Percentiles rank a stretch among this genome's conserved stretches.
Conservation (phyloP, 179 eudicot genomes). For the Vitellaria paradoxa region DNA sequence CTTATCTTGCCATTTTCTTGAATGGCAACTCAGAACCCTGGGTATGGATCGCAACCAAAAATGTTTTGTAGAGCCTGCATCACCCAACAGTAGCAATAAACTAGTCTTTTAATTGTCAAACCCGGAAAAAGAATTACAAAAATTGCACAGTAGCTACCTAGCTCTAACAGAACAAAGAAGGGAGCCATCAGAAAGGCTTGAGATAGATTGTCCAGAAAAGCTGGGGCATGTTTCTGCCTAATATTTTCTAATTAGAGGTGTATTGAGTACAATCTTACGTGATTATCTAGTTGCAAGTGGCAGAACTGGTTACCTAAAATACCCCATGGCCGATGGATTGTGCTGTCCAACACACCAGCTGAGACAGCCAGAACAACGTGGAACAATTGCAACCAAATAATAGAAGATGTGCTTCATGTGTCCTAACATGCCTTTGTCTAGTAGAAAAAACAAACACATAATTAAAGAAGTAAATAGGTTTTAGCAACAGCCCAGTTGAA, state of each 20-base stretch:
- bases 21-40: conserved; percentile 62
- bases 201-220: conserved; percentile 75
- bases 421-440: background rate
- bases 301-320: conserved; percentile 59
- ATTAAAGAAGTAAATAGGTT: background rate
- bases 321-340: conserved; percentile 94
- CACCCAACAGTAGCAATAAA: background rate
- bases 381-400: background rate
- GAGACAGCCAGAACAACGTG: conserved; percentile 80
- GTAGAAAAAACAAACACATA: background rate
- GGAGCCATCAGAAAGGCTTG: conserved; percentile 97
- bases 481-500: background rate
- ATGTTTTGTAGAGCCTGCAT: conserved; percentile 52
- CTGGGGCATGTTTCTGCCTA: conserved; percentile 88
- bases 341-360: conserved; percentile 74
- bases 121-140: background rate
- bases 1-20: conserved; percentile 62
- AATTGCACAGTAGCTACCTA: conserved; percentile 40
- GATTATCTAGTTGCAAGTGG: background rate
- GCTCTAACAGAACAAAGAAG: conserved; percentile 84
- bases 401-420: background rate
- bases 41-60: conserved; percentile 77
- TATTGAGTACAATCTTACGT: background rate
- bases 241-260: conserved; percentile 3
- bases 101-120: background rate